Evolutionary conservation across 2,329 filamentous ascomycete genomes (phyloP).

Genomic region (Apiospora malaysiana): DNA sequence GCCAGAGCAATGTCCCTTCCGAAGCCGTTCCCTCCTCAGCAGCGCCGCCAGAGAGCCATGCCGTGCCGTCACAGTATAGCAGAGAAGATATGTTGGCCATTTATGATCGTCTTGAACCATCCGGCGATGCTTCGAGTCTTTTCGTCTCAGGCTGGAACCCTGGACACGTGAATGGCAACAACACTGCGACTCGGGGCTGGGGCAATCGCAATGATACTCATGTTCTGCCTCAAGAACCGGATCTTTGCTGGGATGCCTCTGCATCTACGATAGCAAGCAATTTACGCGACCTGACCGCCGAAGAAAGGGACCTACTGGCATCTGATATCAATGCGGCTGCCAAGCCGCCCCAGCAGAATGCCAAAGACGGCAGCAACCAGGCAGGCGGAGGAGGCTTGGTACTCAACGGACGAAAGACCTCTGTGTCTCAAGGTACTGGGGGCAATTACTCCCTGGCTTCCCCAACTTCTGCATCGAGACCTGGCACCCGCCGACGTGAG

Average conservation of each 20-base stretch:
- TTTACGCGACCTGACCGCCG: slow-evolving; percentile 69
- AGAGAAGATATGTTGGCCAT: slow-evolving; percentile 81
- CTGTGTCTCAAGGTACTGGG: slow-evolving; percentile 69
- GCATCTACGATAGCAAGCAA: slow-evolving; percentile 75
- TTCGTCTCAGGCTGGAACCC: slow-evolving; percentile 83
- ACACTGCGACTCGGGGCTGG: slow-evolving; percentile 70
- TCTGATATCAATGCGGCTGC: slow-evolving; percentile 92
- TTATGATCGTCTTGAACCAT: slow-evolving; percentile 60
- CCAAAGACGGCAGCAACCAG: slow-evolving; percentile 62
- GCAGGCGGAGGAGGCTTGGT: slow-evolving; percentile 48
- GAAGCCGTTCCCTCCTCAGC: slow-evolving; percentile 37
- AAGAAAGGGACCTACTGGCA: slow-evolving; percentile 77
- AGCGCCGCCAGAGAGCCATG: slow-evolving; percentile 54
- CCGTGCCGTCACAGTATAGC: slow-evolving; percentile 73
- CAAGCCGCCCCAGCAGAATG: slow-evolving; percentile 70
- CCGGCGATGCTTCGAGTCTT: slow-evolving; percentile 69
- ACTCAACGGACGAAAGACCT: slow-evolving; percentile 77
- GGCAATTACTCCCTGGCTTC: slow-evolving; percentile 71
- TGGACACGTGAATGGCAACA: slow-evolving; percentile 73
- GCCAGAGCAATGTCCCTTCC: slow-evolving; percentile 39
- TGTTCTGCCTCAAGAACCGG: slow-evolving; percentile 78
- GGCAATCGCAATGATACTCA: slow-evolving; percentile 78
- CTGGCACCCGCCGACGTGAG: slow-evolving; percentile 81
- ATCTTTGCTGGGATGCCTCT: slow-evolving; percentile 85
- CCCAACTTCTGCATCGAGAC: slow-evolving; percentile 73